A percentile compares a stretch with the other conserved stretches of the same genome.
Conservation (phyloP, 2,329 filamentous ascomycete species). For the Phaeosphaeriaceae sp. region DNA sequence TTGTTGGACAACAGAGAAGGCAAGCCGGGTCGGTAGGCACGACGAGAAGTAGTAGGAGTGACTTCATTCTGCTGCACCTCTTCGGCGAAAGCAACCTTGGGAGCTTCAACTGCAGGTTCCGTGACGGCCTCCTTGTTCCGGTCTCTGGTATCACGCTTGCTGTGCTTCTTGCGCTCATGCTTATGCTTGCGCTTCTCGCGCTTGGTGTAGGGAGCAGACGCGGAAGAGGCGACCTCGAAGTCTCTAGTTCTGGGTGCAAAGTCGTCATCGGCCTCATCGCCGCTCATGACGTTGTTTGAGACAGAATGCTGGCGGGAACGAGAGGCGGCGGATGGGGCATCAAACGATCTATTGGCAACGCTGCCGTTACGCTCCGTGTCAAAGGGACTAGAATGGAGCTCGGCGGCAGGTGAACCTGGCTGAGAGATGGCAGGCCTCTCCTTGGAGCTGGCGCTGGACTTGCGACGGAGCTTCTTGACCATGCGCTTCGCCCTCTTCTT, state of each 20-base stretch:
- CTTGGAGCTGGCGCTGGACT: conserved; percentile 76
- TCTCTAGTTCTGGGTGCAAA: conserved; percentile 55
- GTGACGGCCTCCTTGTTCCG: conserved; percentile 37
- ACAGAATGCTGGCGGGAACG: conserved; percentile 49
- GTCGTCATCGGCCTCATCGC: conserved; percentile 64
- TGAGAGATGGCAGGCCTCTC: conserved; percentile 61
- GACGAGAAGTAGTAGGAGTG: conserved; percentile 61
- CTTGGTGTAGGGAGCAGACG: conserved; percentile 46
- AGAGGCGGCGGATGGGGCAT: conserved; percentile 12
- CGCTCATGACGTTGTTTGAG: conserved; percentile 54
- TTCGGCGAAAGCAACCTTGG: conserved; percentile 52
- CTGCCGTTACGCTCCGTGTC: conserved; percentile 37
- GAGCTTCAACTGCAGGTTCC: conserved; percentile 12
- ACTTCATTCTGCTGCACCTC: conserved; percentile 36
- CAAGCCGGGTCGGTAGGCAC: conserved; percentile 65
- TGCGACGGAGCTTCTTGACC: conserved; percentile 76
- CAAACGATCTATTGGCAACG: conserved; percentile 26
- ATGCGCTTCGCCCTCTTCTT: conserved; percentile 79
- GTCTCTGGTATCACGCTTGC: conserved; percentile 53
- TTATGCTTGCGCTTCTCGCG: conserved; percentile 51
- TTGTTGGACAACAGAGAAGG: conserved; percentile 75
- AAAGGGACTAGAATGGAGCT: conserved; percentile 50
- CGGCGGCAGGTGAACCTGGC: conserved; percentile 55
- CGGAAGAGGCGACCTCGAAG: conserved; percentile 53
- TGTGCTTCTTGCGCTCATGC: conserved; percentile 55